These are phyloP conservation scores for Euclidium syriacum DNA, from an alignment of 345 rosid species.

Conservation along the genomic window DNA sequence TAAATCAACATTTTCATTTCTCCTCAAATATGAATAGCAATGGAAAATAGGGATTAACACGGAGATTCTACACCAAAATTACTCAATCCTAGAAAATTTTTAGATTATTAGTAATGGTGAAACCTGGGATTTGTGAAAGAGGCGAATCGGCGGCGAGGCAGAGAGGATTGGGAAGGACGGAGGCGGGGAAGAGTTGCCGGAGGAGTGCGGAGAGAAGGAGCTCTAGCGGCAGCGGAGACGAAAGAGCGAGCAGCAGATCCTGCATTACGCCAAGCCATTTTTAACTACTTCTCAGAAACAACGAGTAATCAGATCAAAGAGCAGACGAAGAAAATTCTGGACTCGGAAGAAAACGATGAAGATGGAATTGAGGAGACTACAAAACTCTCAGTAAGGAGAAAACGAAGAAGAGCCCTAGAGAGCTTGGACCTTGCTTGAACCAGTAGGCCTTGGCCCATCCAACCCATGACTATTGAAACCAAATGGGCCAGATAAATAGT, in stretches of 20 bases:
- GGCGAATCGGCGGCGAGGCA: constrained; percentile 65
- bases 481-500: too few relatives aligned
- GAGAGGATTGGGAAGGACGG: constrained; percentile 50
- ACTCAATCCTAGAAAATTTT: neutral
- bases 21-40: neutral
- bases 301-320: constrained; percentile 11
- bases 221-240: constrained; percentile 51
- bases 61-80: neutral
- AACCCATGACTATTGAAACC: too few relatives aligned
- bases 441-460: too few relatives aligned
- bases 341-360: neutral
- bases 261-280: constrained; percentile 48
- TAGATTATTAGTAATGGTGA: neutral
- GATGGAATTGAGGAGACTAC: neutral
- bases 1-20: neutral
- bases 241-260: constrained; percentile 38
- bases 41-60: neutral
- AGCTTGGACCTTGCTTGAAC: too few relatives aligned
- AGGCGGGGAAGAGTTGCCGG: constrained; percentile 53
- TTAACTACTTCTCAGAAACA: neutral
- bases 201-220: constrained; percentile 53
- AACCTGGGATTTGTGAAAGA: constrained; percentile 66
- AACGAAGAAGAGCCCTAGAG: too few relatives aligned
- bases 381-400: too few relatives aligned
- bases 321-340: constrained; percentile 3